phyloP scores from a whole-genome alignment of 2,329 filamentous ascomycete genomes.

The Teratosphaeria gauchensis region DNA sequence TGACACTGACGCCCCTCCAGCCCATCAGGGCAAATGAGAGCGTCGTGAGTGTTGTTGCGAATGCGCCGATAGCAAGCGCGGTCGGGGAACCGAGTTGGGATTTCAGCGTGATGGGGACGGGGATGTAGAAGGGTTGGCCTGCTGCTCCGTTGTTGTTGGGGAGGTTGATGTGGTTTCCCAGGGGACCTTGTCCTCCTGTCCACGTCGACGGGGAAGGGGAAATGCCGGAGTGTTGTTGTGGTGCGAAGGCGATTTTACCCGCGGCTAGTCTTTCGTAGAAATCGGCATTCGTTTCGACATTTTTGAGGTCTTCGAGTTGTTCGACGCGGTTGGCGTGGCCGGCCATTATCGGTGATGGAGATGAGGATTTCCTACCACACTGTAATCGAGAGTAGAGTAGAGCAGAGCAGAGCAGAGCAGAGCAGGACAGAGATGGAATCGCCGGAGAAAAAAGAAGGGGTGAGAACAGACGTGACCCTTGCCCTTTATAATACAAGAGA shows the following conservation, averaged over 20 bases:
- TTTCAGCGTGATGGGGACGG: conserved; percentile 24
- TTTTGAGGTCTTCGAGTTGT: conserved; percentile 20
- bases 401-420: no score
- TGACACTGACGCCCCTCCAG: conserved; percentile 41
- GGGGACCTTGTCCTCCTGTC: no score
- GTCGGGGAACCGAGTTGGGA: conserved; percentile 28
- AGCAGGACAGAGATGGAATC: no score
- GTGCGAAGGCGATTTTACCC: conserved; percentile 10
- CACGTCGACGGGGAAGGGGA: neutral
- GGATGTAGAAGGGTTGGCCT: conserved; percentile 16
- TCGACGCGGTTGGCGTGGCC: conserved; percentile 14
- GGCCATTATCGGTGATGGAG: neutral
- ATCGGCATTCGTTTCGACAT: conserved; percentile 17
- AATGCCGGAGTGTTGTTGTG: no score
- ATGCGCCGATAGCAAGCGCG: conserved; percentile 43
- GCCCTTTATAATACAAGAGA: no score
- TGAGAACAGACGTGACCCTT: neutral
- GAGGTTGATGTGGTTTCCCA: neutral
- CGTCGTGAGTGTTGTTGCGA: conserved; percentile 46
- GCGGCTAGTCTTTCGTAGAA: conserved; percentile 20
- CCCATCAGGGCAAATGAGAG: conserved; percentile 47
- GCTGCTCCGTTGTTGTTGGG: conserved; percentile 2
- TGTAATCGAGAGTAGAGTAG: no score
- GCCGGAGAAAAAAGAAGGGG: neutral
- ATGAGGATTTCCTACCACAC: no score